Percentiles rank a stretch among this genome's conserved stretches.
Evolutionary conservation across 768 basidiomycete species (phyloP).

Genomic region (Lenzites betulinus): DNA sequence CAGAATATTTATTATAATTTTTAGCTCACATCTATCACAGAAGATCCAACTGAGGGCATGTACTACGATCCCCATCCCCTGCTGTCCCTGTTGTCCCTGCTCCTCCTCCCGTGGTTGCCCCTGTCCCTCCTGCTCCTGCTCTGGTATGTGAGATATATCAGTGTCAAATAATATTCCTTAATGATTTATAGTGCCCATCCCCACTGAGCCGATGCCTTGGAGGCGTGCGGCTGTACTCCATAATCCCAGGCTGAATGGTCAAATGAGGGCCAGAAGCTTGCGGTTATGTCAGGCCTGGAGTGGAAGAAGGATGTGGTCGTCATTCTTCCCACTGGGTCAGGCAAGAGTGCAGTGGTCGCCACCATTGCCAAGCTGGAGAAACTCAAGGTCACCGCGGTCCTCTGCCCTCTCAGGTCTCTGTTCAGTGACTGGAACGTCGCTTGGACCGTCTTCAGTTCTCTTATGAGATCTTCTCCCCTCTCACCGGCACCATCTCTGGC

Average conservation of each 20-base stretch:
- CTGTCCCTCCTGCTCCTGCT: neutral
- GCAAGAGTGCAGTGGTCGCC: constrained; percentile 5
- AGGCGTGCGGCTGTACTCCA: neutral
- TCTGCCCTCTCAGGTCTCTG: constrained; percentile 1
- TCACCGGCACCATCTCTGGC: neutral
- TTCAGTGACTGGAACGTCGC: constrained; percentile 3
- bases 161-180: neutral
- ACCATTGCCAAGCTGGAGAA: constrained; percentile 5
- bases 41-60: neutral
- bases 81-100: neutral
- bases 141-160: neutral
- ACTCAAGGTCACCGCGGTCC: constrained; percentile 2
- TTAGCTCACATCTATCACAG: neutral
- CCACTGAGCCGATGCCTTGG: neutral
- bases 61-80: neutral
- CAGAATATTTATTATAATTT: neutral
- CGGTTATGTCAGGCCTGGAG: neutral
- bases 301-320: constrained; percentile 5
- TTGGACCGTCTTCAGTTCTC: neutral
- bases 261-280: constrained; percentile 1
- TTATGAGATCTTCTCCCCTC: neutral
- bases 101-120: neutral
- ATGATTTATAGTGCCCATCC: neutral
- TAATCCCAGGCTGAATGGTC: neutral
- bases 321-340: constrained; percentile 10